Conservation (phyloP, 2,329 filamentous ascomycete species). For the Fusarium poae region DNA sequence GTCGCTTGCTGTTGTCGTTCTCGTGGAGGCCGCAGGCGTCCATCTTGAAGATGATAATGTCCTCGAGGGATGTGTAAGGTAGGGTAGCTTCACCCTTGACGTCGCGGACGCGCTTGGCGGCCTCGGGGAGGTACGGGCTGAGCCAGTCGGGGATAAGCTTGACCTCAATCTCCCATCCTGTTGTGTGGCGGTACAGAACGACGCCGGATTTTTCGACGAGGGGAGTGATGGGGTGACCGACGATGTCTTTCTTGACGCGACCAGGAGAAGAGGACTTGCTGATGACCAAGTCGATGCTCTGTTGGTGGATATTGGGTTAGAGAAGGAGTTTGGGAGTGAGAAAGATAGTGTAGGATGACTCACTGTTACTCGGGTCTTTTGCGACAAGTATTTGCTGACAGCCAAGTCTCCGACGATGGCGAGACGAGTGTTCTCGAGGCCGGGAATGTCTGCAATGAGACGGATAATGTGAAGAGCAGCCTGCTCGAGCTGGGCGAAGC, state of each 20-base stretch:
- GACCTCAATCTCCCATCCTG: slow-evolving; percentile 49
- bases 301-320: neutral
- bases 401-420: slow-evolving; percentile 49
- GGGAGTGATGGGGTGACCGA: slow-evolving; percentile 49
- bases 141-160: slow-evolving; percentile 51
- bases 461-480: slow-evolving; percentile 88
- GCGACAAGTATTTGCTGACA: slow-evolving; percentile 47
- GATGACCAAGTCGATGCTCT: slow-evolving; percentile 51
- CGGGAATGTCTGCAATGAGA: slow-evolving; percentile 73
- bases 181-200: slow-evolving; percentile 45
- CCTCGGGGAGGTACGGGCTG: slow-evolving; percentile 47
- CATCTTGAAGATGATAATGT: slow-evolving; percentile 49
- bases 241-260: slow-evolving; percentile 48
- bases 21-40: slow-evolving; percentile 50
- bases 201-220: slow-evolving; percentile 47
- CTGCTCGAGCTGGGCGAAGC: slow-evolving; percentile 68
- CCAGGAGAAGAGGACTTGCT: slow-evolving; percentile 51
- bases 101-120: slow-evolving; percentile 45
- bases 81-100: slow-evolving; percentile 34
- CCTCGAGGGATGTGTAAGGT: slow-evolving; percentile 48
- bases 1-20: slow-evolving; percentile 44
- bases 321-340: fast-evolving
- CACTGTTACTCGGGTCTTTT: slow-evolving; percentile 37
- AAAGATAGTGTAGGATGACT: neutral
- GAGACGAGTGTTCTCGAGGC: slow-evolving; percentile 48